Evolutionary conservation across 371 early-diverging fungal genomes (phyloP).

Genomic region (Circinella minor): DNA sequence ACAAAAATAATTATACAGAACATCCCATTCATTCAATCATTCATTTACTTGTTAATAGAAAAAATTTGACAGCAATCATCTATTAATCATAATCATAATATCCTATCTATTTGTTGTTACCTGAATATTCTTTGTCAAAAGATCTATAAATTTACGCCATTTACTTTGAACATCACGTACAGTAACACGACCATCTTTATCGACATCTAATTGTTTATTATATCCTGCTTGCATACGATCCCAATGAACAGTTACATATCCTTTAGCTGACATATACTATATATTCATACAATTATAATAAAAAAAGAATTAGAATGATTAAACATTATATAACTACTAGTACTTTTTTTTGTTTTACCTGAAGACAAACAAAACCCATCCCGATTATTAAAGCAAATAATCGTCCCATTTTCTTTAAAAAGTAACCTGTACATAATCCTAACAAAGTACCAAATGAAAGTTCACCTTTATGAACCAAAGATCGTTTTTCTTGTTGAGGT

Average conservation of each 20-base stretch:
- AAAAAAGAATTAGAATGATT: no score
- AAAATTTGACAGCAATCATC: no score
- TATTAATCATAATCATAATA: no score
- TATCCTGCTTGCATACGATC: conserved; percentile 48
- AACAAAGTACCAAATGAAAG: conserved; percentile 49
- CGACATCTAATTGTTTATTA: conserved; percentile 41
- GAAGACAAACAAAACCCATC: conserved; percentile 49
- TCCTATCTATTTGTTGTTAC: neutral
- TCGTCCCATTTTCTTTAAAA: conserved; percentile 51
- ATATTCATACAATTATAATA: neutral
- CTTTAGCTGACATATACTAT: conserved; percentile 51
- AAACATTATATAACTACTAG: no score
- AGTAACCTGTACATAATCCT: conserved; percentile 50
- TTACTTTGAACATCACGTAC: conserved; percentile 42
- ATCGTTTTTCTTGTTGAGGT: neutral
- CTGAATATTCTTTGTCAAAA: conserved; percentile 62
- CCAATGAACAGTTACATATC: conserved; percentile 64
- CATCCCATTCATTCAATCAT: neutral
- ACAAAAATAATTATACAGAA: neutral
- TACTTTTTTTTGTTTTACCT: conserved; percentile 28
- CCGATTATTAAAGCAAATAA: conserved; percentile 46
- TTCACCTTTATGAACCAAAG: conserved; percentile 43
- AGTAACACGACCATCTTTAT: conserved; percentile 57
- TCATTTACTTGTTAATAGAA: neutral
- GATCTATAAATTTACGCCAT: conserved; percentile 41